phyloP scores from a whole-genome alignment of 371 early-diverging fungal species.

The Mucor mucedo region DNA sequence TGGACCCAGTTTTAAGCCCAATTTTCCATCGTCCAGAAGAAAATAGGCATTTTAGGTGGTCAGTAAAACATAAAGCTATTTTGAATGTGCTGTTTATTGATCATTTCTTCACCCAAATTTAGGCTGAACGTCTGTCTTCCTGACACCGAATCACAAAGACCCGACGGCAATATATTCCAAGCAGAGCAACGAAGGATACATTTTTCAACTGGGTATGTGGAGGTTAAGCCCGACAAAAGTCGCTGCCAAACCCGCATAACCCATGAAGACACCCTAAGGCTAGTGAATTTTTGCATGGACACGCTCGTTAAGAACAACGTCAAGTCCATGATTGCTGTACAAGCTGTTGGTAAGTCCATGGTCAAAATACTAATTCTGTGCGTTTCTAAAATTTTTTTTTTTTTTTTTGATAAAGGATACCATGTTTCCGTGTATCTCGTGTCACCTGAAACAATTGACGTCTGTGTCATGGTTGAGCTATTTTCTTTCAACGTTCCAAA shows the following conservation, averaged over 20 bases:
- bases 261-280: constrained; percentile 10
- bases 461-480: constrained; percentile 15
- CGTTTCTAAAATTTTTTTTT: constrained; percentile 6
- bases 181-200: constrained; percentile 25
- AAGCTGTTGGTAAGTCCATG: constrained; percentile 25
- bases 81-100: no score
- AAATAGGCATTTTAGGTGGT: constrained; percentile 18
- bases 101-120: constrained; percentile 23
- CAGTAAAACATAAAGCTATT: constrained; percentile 16
- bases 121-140: constrained; percentile 16
- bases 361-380: constrained; percentile 17
- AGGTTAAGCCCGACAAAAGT: constrained; percentile 25
- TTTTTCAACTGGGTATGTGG: constrained; percentile 24
- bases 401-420: constrained; percentile 24
- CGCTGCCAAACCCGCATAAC: constrained; percentile 1
- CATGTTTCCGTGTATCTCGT: constrained; percentile 21
- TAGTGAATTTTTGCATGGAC: constrained; percentile 19
- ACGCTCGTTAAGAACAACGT: constrained; percentile 12
- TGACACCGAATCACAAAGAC: constrained; percentile 20
- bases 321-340: constrained; percentile 35
- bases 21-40: constrained; percentile 23
- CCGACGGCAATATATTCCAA: constrained; percentile 23
- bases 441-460: constrained; percentile 19
- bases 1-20: constrained; percentile 22
- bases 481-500: constrained; percentile 24